phyloP scores from a whole-genome alignment of 495 filamentous ascomycete species.

The Ascobolus immersus region DNA sequence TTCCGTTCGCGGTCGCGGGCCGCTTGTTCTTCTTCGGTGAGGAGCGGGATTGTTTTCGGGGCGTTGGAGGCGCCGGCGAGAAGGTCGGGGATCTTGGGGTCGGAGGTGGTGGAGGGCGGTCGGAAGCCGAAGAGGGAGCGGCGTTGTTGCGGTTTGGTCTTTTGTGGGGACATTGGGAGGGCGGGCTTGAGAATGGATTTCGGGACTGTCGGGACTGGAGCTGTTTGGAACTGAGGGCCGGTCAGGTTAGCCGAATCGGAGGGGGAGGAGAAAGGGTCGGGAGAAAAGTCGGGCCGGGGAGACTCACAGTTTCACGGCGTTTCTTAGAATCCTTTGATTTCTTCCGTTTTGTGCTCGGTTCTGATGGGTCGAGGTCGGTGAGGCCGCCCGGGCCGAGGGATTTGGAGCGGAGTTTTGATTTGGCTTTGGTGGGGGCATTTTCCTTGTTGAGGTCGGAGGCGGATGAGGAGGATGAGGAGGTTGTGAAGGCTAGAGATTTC shows the following conservation, averaged over 20 bases:
- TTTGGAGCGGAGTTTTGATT: slow-evolving; percentile 33
- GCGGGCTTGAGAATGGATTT: slow-evolving; percentile 77
- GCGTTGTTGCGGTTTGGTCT: no score
- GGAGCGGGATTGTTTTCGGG: slow-evolving; percentile 24
- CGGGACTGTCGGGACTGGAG: no score
- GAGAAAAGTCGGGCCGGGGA: slow-evolving; percentile 1
- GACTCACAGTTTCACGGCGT: slow-evolving; percentile 9
- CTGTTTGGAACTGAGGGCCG: slow-evolving; percentile 13
- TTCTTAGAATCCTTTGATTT: slow-evolving; percentile 18
- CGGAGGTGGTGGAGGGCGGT: slow-evolving; percentile 10
- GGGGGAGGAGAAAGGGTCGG: not conserved
- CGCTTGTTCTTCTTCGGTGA: slow-evolving; percentile 58
- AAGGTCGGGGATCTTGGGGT: slow-evolving; percentile 6
- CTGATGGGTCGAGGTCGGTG: slow-evolving; percentile 30
- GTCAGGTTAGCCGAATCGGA: not conserved
- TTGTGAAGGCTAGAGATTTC: no score
- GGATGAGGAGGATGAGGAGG: no score
- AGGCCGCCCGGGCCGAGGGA: slow-evolving; percentile 81
- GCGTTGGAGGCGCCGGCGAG: slow-evolving; percentile 5
- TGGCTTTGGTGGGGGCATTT: not conserved
- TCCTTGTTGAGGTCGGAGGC: no score
- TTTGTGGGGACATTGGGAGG: slow-evolving; percentile 32
- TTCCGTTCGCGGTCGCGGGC: slow-evolving; percentile 47
- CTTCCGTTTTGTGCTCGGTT: not conserved
- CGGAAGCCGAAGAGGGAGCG: slow-evolving; percentile 9